A percentile compares a stretch with the other conserved stretches of the same genome.
phyloP scores from a whole-genome alignment of 495 filamentous ascomycete species.

The Aspergillus heteromorphus region DNA sequence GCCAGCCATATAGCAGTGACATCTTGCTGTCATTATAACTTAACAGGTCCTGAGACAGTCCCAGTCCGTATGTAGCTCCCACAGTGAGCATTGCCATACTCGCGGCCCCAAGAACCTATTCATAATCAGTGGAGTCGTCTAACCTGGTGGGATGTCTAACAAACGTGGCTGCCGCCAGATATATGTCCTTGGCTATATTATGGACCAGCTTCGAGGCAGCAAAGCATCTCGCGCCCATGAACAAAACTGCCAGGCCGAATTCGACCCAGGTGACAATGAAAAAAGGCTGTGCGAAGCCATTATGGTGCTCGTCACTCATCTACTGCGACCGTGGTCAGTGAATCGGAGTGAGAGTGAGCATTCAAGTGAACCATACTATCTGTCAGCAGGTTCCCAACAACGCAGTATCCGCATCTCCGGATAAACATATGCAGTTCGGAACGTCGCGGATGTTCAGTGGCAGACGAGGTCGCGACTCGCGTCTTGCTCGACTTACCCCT shows the following conservation, averaged over 20 bases:
- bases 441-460: no score
- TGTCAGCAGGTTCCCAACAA: no score
- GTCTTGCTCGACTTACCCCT: no score
- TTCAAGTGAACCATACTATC: no score
- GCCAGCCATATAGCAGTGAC: no score
- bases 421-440: no score
- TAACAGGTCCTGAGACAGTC: background rate
- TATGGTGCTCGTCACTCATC: background rate
- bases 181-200: background rate
- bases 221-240: slow-evolving; percentile 1
- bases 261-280: slow-evolving; percentile 7
- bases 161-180: background rate
- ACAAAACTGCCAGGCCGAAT: background rate
- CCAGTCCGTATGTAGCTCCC: slow-evolving; percentile 2
- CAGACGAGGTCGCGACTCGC: no score
- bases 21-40: background rate
- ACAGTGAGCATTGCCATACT: slow-evolving; percentile 6
- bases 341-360: background rate
- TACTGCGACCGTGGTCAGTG: background rate
- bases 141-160: background rate
- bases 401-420: no score
- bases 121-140: no score
- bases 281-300: slow-evolving; percentile 3
- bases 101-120: slow-evolving; percentile 1
- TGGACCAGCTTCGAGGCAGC: background rate